Evolutionary conservation across 257 asterid genomes (phyloP).

Genomic region (Apocynum venetum): DNA sequence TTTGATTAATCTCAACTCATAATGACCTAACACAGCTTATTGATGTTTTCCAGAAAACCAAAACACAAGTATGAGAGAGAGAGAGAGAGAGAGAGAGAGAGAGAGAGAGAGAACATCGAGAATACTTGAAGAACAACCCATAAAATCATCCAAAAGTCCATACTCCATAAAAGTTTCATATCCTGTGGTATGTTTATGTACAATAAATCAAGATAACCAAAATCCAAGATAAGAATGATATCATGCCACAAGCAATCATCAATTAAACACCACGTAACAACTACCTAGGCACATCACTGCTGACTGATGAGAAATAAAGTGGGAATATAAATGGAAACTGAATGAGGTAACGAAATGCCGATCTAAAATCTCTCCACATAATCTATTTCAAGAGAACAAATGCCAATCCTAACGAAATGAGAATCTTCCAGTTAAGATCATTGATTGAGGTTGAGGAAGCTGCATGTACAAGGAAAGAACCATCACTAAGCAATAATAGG

Average conservation of each 20-base stretch:
- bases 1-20: too few species aligned
- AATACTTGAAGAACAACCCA: neutral
- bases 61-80: too few species aligned
- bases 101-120: too few species aligned
- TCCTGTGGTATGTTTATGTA: neutral
- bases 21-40: too few species aligned
- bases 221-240: too few species aligned
- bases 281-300: neutral
- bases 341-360: too few species aligned
- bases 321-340: neutral
- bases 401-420: constrained; percentile 29
- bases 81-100: too few species aligned
- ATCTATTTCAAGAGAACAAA: constrained; percentile 22
- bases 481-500: neutral
- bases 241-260: too few species aligned
- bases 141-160: neutral
- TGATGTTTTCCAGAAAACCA: too few species aligned
- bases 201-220: neutral
- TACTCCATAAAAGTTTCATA: neutral
- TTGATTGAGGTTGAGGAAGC: constrained; percentile 26
- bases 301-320: neutral
- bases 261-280: too few species aligned
- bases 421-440: constrained; percentile 33
- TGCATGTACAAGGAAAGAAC: constrained; percentile 10
- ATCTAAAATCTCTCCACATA: neutral